A percentile compares a stretch with the other conserved stretches of the same genome.
phyloP scores from a whole-genome alignment of 306 rosid genomes.

The Vachellia collinsii region DNA sequence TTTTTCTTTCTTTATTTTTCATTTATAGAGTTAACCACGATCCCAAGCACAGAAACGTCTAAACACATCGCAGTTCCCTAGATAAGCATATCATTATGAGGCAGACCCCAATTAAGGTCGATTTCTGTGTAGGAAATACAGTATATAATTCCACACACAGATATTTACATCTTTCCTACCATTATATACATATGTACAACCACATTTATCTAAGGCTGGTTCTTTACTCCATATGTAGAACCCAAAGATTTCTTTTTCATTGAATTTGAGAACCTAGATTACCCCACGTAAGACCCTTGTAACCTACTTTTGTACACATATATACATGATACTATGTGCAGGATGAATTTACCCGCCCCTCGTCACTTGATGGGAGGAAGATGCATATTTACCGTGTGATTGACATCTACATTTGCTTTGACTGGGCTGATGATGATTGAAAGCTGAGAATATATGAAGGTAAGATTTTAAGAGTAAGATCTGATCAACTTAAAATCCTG shows the following conservation, averaged over 20 bases:
- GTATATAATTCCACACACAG: background rate
- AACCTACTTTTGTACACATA: conserved; percentile 25
- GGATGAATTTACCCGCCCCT: conserved; percentile 32
- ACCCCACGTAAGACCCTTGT: conserved; percentile 35
- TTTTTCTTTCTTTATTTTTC: background rate
- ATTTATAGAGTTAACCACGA: background rate
- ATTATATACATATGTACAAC: background rate
- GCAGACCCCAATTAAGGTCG: background rate
- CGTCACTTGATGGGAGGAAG: conserved; percentile 12
- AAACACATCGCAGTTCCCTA: no score
- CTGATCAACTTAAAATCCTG: conserved; percentile 73
- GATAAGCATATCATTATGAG: background rate
- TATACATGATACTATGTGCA: background rate
- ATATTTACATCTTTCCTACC: background rate
- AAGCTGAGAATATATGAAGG: conserved; percentile 41
- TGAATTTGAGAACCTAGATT: conserved; percentile 21
- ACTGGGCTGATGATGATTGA: conserved; percentile 18
- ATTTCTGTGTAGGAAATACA: background rate
- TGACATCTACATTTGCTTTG: conserved; percentile 26
- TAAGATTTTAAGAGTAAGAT: conserved; percentile 64
- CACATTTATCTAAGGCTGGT: background rate
- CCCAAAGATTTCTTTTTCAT: background rate
- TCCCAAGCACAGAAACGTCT: background rate
- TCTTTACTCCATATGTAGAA: background rate
- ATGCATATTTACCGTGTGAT: conserved; percentile 35